These are phyloP conservation scores for Diversispora eburnea DNA, from an alignment of 192 early-diverging fungal genomes.

Conservation along the genomic window DNA sequence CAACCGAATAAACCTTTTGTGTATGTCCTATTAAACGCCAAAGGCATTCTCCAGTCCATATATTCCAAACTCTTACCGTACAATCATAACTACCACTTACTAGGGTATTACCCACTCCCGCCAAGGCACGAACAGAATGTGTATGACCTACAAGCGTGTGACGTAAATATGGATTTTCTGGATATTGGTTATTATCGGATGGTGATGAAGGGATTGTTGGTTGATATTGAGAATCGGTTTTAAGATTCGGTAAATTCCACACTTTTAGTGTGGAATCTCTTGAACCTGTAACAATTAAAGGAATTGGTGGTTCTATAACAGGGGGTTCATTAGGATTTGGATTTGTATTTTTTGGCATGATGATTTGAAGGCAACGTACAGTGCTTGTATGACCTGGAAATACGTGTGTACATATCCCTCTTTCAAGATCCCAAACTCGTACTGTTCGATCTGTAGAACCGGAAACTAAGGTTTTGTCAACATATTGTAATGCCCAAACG, in stretches of 20 bases:
- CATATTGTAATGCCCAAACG: constrained; percentile 96
- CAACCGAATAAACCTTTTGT: constrained; percentile 95
- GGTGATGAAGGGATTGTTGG: constrained; percentile 34
- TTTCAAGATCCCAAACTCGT: constrained; percentile 93
- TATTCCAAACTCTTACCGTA: constrained; percentile 90
- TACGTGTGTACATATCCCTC: constrained; percentile 84
- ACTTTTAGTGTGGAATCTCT: constrained; percentile 91
- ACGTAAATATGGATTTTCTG: constrained; percentile 73
- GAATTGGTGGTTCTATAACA: constrained; percentile 60
- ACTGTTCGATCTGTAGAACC: constrained; percentile 95
- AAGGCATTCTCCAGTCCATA: constrained; percentile 61
- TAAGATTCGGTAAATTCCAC: constrained; percentile 86
- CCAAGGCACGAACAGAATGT: constrained; percentile 90
- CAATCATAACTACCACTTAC: constrained; percentile 93
- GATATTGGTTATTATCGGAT: constrained; percentile 11
- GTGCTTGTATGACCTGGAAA: constrained; percentile 95
- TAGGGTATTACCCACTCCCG: constrained; percentile 78
- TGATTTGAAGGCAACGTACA: constrained; percentile 88
- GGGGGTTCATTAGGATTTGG: constrained; percentile 39
- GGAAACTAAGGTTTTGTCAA: constrained; percentile 83
- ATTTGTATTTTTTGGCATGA: constrained; percentile 65
- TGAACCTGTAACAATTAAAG: constrained; percentile 92
- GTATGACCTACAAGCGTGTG: constrained; percentile 84
- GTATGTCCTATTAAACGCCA: constrained; percentile 81
- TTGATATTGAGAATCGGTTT: constrained; percentile 36